phyloP scores from a whole-genome alignment of 1,139 yeast species.

The Tardiomyces depauwii region DNA sequence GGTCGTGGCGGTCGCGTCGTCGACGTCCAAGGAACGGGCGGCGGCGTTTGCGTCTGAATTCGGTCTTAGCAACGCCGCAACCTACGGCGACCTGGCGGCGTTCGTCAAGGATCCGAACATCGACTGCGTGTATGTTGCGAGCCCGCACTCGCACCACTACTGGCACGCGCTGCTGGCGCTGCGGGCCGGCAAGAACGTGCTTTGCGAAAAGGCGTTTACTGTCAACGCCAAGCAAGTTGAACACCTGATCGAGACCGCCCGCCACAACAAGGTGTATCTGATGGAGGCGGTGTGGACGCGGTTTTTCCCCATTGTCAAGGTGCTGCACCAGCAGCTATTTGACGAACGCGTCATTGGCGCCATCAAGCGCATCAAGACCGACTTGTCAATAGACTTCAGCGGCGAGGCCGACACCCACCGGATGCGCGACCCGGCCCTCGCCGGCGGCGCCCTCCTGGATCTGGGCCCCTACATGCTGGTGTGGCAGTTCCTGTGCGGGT shows the following conservation, averaged over 20 bases:
- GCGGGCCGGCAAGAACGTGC: slow-evolving; percentile 42
- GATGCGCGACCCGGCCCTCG: slow-evolving; percentile 34
- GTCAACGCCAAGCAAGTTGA: slow-evolving; percentile 39
- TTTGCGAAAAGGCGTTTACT: slow-evolving; percentile 54
- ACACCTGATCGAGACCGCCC: slow-evolving; percentile 36
- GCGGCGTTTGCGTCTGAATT: slow-evolving; percentile 11
- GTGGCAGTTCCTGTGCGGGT: slow-evolving; percentile 24
- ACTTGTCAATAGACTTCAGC: slow-evolving; percentile 30
- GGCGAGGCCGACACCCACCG: slow-evolving; percentile 16
- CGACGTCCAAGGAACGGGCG: slow-evolving; percentile 17
- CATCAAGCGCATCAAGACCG: slow-evolving; percentile 32
- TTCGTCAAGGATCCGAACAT: slow-evolving; percentile 35
- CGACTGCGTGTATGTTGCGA: slow-evolving; percentile 46
- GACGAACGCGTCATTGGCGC: slow-evolving; percentile 38
- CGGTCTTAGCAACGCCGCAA: slow-evolving; percentile 5
- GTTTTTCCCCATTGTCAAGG: slow-evolving; percentile 40
- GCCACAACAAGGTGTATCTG: slow-evolving; percentile 34
- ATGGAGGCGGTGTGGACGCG: slow-evolving; percentile 65
- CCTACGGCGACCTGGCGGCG: slow-evolving; percentile 26
- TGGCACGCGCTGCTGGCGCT: slow-evolving; percentile 40
- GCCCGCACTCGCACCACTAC: slow-evolving; percentile 48
- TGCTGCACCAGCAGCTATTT: slow-evolving; percentile 32
- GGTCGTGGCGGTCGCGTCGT: slow-evolving; percentile 24
- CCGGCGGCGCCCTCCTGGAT: slow-evolving; percentile 53
- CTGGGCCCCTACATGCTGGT: slow-evolving; percentile 49